Evolutionary conservation across 371 early-diverging fungal genomes (phyloP), one percentile per base, ranked within the genome.

Genomic region (Mortierella sp.): DNA sequence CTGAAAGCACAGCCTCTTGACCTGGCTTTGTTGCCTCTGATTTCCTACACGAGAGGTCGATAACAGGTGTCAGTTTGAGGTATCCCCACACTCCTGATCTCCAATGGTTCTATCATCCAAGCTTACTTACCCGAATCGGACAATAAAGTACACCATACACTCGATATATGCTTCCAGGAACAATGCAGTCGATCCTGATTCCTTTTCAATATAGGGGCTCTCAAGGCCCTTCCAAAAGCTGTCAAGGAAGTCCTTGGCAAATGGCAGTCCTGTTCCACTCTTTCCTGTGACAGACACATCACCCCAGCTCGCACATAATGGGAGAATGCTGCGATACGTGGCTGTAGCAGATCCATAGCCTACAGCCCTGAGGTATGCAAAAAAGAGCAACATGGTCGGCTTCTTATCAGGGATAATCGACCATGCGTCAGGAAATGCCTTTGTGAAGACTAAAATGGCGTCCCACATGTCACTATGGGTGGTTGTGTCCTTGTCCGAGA

Each of bases 301-400:
- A 4, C 51, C 53, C 70, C 63, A 78, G 29, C 54, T 70, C 21
- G 57, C 58, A 34, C 92, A 57, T 8, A 94, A 79, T 0, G 90
- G 85, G 45, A 95, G 63, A 54, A 94, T 60, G 67, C 92, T 89
- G 1, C 94, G 93, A 63, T 88, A 94, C 0, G 91, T 80, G 39
- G 86, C 63, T 16, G 60, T 70, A 0, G 80, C 80, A 8, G 90
- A 89, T 3, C 93, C 93, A 71, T 88, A 84, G 22, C 86, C 79
- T 0, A 89, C 92, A 44, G 78, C 71, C 25, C 87, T 83, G 58
- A 95, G 69, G 65, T 89, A 91, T n/a, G 79, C 68, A 31, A 82
- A 84, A 12, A 95, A 78, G 58, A 90, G 86, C 2, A 85, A 79
- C 37, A 91, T 70, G 5, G 85, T 71, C 6, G 92, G 86, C 53